Base-by-base conservation (phyloP, 2,329 filamentous ascomycete species). In the Hypoxylon sp. region DNA sequence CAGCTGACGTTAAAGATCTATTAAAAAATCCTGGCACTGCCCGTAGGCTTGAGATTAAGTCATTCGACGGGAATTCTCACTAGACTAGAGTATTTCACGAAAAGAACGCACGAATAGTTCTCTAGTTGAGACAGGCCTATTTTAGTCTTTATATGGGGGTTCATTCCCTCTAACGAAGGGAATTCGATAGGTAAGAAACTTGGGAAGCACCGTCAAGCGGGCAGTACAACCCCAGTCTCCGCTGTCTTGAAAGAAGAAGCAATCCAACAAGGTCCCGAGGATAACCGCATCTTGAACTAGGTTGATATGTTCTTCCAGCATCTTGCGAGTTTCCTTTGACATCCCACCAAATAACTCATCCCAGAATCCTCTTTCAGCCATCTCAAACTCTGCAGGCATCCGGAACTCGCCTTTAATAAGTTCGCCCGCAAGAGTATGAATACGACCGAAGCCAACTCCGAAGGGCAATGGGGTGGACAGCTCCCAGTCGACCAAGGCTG, bases 251-350 rank as follows among this genome's bases (percentile, higher is more conserved):
- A 74, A 71, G 55, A 70, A 71, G 48, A 78, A 77, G 35, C 35
- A 54, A 24, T 26, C 22, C 29, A 58, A 51, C 19, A 66, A 17
- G 19, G 77, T 79, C 24, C 67, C 75, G 19, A 78, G 67, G 9
- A 77, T 71, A 13, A 79, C 72, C 5, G 69, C 73, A 58, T 78
- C 74, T 66, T 80, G 77, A 31, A 78, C 72, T 37, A 78, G 67
- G 19, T 67, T 60, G 42, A 81, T 74, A 17, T 77, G 74, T 54
- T 77, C 76, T 52, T 79, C 76, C 42, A 82, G 66, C 17, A 75
- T 67, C 46, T 73, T 73, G 42, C 72, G 71, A 71, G 69, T 68
- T 58, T 74, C 46, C 26, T 51, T 22, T 1, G 74, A 48, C 73
- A 75, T 78, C 11, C 72, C 75, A 39, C 62, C 47, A 29, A 77